phyloP scores from a whole-genome alignment of 2,329 filamentous ascomycete species.

The Sporothrix brasiliensis region DNA sequence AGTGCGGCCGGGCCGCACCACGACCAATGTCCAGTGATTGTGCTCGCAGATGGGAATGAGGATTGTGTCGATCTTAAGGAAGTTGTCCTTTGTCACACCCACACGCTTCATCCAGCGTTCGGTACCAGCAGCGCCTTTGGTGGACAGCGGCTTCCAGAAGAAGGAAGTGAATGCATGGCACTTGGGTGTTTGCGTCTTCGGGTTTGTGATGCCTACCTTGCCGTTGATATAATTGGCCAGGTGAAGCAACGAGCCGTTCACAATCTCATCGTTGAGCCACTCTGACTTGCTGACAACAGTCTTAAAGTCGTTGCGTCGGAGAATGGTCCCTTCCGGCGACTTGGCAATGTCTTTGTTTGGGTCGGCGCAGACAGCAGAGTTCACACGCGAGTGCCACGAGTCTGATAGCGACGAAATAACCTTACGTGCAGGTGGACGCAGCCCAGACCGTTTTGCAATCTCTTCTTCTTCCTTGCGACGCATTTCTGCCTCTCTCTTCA shows the following conservation, averaged over 20 bases:
- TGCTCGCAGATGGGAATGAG: conserved; percentile 69
- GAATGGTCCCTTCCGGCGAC: conserved; percentile 54
- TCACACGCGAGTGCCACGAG: conserved; percentile 47
- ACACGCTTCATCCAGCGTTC: conserved; percentile 60
- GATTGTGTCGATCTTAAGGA: conserved; percentile 67
- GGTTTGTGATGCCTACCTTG: conserved; percentile 55
- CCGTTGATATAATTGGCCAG: conserved; percentile 63
- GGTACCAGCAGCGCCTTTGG: conserved; percentile 52
- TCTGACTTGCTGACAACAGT: conserved; percentile 58
- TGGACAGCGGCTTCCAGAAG: conserved; percentile 62
- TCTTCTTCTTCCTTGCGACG: conserved; percentile 37
- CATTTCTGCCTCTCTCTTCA: conserved; percentile 36
- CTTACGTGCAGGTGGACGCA: conserved; percentile 39
- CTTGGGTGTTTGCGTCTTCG: conserved; percentile 55
- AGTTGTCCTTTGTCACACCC: conserved; percentile 61
- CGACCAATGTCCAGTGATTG: conserved; percentile 72
- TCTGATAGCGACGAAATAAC: conserved; percentile 42
- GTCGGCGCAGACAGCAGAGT: conserved; percentile 44
- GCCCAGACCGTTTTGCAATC: conserved; percentile 35
- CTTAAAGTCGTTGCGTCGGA: conserved; percentile 63
- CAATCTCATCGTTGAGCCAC: conserved; percentile 78
- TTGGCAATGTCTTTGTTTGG: conserved; percentile 47
- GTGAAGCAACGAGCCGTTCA: conserved; percentile 67
- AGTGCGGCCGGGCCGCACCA: conserved; percentile 63
- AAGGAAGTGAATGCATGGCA: conserved; percentile 67